phyloP scores from a whole-genome alignment of 768 basidiomycete genomes.

The Paxillus ammoniavirescens region DNA sequence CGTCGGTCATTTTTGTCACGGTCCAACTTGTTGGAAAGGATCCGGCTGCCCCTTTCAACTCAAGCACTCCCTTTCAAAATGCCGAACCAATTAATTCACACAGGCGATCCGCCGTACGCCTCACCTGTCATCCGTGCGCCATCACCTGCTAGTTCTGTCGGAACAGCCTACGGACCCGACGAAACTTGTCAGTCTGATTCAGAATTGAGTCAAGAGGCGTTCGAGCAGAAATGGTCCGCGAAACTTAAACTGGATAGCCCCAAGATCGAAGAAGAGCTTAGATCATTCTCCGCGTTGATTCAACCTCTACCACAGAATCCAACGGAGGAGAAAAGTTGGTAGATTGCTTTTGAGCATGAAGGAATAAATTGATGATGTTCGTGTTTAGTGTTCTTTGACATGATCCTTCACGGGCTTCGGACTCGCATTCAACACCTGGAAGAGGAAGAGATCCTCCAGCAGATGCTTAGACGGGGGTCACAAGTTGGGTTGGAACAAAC shows the following conservation, averaged over 20 bases:
- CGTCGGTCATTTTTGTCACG: too few species aligned
- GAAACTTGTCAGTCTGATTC: constrained; percentile 42
- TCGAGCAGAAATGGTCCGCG: constrained; percentile 35
- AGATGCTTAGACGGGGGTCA: constrained; percentile 35
- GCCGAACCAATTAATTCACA: constrained; percentile 32
- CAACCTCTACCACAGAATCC: constrained; percentile 30
- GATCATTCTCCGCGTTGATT: constrained; percentile 32
- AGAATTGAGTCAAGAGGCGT: constrained; percentile 37
- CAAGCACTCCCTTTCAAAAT: constrained; percentile 8
- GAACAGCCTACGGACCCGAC: constrained; percentile 46
- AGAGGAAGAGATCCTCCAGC: constrained; percentile 44
- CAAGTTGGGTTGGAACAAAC: constrained; percentile 34
- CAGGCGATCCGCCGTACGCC: constrained; percentile 39
- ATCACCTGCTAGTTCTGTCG: constrained; percentile 47
- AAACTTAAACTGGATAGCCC: constrained; percentile 34
- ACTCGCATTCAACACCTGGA: constrained; percentile 39
- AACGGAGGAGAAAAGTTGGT: constrained; percentile 41
- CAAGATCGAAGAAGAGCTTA: constrained; percentile 37
- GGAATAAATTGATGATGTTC: not conserved
- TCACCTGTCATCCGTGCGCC: constrained; percentile 45
- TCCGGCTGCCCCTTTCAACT: too few species aligned
- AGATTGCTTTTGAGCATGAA: not conserved
- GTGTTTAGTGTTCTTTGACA: constrained; percentile 32
- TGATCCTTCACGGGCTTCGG: constrained; percentile 39
- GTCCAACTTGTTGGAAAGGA: too few species aligned